A percentile compares a stretch with the other conserved stretches of the same genome.
Evolutionary conservation across 805 yeast genomes (phyloP).

Genomic region (Starmera dryadoides): DNA sequence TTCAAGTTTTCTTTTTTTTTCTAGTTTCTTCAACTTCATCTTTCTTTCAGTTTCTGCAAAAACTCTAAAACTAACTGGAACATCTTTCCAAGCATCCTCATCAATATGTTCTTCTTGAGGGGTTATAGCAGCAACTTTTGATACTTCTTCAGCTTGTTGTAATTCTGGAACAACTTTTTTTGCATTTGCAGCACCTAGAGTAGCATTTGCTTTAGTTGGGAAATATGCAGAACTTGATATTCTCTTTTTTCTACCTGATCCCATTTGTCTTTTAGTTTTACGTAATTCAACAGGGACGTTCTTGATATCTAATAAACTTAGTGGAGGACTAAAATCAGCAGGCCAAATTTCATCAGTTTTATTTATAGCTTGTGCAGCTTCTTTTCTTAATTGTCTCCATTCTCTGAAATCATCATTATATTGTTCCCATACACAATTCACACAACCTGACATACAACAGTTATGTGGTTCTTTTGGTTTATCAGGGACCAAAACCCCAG

Average conservation of each 20-base stretch:
- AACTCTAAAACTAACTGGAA: conserved; percentile 71
- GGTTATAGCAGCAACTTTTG: conserved; percentile 2
- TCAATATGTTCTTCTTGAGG: conserved; percentile 22
- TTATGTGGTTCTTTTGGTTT: conserved; percentile 88
- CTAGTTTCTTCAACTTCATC: conserved; percentile 33
- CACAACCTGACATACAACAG: conserved; percentile 97
- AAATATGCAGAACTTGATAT: conserved; percentile 23
- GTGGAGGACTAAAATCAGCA: conserved; percentile 51
- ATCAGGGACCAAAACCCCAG: conserved; percentile 75
- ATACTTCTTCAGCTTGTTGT: conserved; percentile 2
- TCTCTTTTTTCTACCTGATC: conserved; percentile 15
- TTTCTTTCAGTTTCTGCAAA: conserved; percentile 79
- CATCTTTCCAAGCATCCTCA: conserved; percentile 45
- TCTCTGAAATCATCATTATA: conserved; percentile 82
- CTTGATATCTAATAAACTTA: conserved; percentile 29
- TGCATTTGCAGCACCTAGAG: conserved; percentile 26
- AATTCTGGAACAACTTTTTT: conserved; percentile 12
- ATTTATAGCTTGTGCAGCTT: conserved; percentile 49
- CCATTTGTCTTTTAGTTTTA: conserved; percentile 18
- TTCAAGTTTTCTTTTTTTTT: conserved; percentile 7
- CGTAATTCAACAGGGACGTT: conserved; percentile 36
- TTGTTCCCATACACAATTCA: conserved; percentile 94
- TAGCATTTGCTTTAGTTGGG: conserved; percentile 21
- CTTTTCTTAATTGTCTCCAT: conserved; percentile 57
- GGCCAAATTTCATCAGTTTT: conserved; percentile 53